phyloP scores from a whole-genome alignment of 2,329 filamentous ascomycete species.

The Neoarthrinium moseri region DNA sequence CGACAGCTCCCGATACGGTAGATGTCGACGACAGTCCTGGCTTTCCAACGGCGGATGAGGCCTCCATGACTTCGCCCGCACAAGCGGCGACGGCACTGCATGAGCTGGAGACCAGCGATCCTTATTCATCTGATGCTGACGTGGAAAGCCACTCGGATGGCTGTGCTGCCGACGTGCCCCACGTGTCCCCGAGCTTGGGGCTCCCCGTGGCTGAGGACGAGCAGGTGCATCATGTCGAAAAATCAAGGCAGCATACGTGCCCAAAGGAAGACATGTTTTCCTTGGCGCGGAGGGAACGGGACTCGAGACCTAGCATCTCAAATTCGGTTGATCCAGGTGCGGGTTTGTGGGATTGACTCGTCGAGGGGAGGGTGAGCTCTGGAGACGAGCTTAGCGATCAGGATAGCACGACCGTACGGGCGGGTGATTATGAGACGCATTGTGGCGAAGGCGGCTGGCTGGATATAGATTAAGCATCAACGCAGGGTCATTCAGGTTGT shows the following conservation, averaged over 20 bases:
- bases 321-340: background rate
- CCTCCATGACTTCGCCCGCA: constrained; percentile 20
- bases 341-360: constrained; percentile 2
- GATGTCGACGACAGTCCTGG: constrained; percentile 9
- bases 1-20: constrained; percentile 9
- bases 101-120: constrained; percentile 22
- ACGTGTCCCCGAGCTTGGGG: background rate
- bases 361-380: constrained; percentile 3
- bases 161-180: constrained; percentile 10
- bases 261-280: constrained; percentile 7
- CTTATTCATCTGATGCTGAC: constrained; percentile 27
- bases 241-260: background rate
- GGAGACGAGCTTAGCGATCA: background rate
- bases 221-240: too few relatives aligned
- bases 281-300: constrained; percentile 2
- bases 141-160: constrained; percentile 26
- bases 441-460: background rate
- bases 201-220: background rate
- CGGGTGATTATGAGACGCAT: background rate
- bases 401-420: background rate
- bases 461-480: background rate
- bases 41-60: constrained; percentile 13
- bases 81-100: constrained; percentile 12
- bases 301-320: background rate
- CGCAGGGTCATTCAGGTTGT: too few relatives aligned